Base-by-base conservation (phyloP, 805 yeast species). In the Zygotorulaspora florentina region DNA sequence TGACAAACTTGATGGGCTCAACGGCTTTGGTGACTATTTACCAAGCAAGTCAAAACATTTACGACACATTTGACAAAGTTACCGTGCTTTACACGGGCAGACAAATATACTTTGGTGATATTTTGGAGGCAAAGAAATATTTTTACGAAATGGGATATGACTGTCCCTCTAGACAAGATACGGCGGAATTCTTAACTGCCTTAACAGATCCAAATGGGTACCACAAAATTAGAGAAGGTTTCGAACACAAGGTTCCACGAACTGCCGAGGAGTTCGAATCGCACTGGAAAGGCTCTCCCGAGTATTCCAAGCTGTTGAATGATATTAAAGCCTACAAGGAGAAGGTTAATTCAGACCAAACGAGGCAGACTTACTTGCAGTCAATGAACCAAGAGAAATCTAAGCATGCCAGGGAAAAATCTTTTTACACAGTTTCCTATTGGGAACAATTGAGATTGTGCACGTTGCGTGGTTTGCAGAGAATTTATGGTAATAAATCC, bases 171-270 rank as follows among this genome's bases (percentile, higher is more conserved):
- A 68, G 85, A 49, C 83, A 77, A 62, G 70, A 80, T 8, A 76
- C 84, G 9, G 80, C 83, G n/a, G 85, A 80, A 51, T 80, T 76
- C 55, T 62, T 80, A 56, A 80, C 84, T 0, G 75, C 83, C 10
- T 64, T 80, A 33, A 77, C 85, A 5, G 83, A 79, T 59, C 81
- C 83, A 9, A 64, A 65, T 25, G 84, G 80, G 47, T 47, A 48
- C 56, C 75, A 28, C 39, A 35, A 44, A 27, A 40, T 52, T 18
- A 64, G 62, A 26, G 58, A 65, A 17, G 85, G 81, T 3, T 71
- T 52, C 53, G 81, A 75, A 48, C 50, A 64, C 39, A 62, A 54
- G 44, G 81, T 79, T 8, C 87, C 87, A 2, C 61, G 66, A 25
- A 75, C 81, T 6, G 75, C 85, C 0, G 74, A 69, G 13, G 83